Evolutionary conservation across 306 rosid species (phyloP).

Genomic region (Clitoria ternatea): DNA sequence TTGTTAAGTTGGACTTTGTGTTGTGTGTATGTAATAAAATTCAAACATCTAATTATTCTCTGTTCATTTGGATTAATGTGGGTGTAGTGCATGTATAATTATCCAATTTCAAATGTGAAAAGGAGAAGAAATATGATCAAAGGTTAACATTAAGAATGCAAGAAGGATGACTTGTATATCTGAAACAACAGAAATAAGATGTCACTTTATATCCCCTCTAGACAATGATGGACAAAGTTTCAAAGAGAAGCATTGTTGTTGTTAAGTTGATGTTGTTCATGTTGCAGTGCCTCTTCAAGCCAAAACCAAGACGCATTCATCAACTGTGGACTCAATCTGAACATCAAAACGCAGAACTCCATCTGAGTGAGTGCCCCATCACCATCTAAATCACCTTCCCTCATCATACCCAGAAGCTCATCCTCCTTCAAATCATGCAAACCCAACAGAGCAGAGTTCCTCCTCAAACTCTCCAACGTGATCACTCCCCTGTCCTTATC

Average conservation of each 20-base stretch:
- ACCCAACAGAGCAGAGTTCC: slow-evolving; percentile 56
- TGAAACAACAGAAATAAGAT: background rate
- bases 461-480: slow-evolving; percentile 68
- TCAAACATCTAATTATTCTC: too few relatives aligned
- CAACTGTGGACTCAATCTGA: slow-evolving; percentile 78
- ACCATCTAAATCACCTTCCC: slow-evolving; percentile 75
- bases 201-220: too few relatives aligned
- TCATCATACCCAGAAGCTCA: slow-evolving; percentile 71
- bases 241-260: background rate
- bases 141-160: background rate
- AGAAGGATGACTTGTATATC: background rate
- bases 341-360: slow-evolving; percentile 97
- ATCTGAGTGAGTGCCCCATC: slow-evolving; percentile 70
- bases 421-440: slow-evolving; percentile 63
- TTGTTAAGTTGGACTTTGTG: too few relatives aligned
- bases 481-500: slow-evolving; percentile 70
- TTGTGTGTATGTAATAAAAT: too few relatives aligned
- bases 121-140: background rate
- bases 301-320: slow-evolving; percentile 65
- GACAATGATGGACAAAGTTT: too few relatives aligned
- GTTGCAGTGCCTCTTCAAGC: slow-evolving; percentile 50
- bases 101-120: background rate
- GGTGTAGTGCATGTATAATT: background rate
- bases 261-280: background rate
- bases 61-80: background rate